These are phyloP conservation scores for Stemphylium lycopersici DNA, from an alignment of 2,329 filamentous ascomycete genomes.

Conservation along the genomic window DNA sequence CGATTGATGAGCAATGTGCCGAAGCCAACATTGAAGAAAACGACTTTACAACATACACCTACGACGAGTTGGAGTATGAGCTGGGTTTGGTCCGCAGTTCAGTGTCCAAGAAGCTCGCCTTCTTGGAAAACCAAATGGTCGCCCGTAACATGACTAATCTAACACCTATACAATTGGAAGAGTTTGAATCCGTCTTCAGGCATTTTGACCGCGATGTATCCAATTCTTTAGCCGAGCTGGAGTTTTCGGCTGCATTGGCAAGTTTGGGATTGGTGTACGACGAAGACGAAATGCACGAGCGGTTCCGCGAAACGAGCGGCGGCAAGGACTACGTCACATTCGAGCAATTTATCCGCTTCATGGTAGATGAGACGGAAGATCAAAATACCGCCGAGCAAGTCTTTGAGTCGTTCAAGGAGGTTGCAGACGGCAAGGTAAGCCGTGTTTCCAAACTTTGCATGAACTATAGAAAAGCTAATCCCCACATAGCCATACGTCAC, in stretches of 20 bases:
- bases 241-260: slow-evolving; percentile 95
- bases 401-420: slow-evolving; percentile 95
- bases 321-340: slow-evolving; percentile 85
- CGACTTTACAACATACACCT: slow-evolving; percentile 98
- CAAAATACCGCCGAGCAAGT: slow-evolving; percentile 99
- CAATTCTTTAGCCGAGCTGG: slow-evolving; percentile 88
- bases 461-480: slow-evolving; percentile 14
- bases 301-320: slow-evolving; percentile 85
- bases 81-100: slow-evolving; percentile 87
- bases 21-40: slow-evolving; percentile 99
- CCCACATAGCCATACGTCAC: slow-evolving; percentile 80
- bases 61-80: slow-evolving; percentile 95
- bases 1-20: slow-evolving; percentile 84
- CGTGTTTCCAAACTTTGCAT: background rate
- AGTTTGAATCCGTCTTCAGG: slow-evolving; percentile 97
- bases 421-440: slow-evolving; percentile 87
- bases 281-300: slow-evolving; percentile 97
- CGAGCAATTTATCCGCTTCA: slow-evolving; percentile 98
- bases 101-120: slow-evolving; percentile 94
- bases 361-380: slow-evolving; percentile 98
- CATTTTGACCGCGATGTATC: slow-evolving; percentile 95
- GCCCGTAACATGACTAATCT: slow-evolving; percentile 98
- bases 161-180: slow-evolving; percentile 95
- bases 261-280: slow-evolving; percentile 94
- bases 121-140: slow-evolving; percentile 98